Evolutionary conservation across 768 basidiomycete species (phyloP).

Genomic region (Pholiota molesta): DNA sequence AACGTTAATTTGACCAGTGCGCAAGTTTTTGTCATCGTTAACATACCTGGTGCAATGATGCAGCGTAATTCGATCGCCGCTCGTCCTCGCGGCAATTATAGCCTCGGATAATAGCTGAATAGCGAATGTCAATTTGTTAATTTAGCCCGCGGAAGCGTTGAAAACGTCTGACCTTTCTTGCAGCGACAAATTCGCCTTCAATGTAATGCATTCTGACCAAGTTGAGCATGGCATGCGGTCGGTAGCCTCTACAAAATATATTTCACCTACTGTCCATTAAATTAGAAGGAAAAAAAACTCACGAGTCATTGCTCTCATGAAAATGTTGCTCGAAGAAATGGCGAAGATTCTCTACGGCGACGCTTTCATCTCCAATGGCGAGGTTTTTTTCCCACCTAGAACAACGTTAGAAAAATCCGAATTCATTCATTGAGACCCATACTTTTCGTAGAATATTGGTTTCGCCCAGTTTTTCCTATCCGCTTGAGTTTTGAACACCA

Average conservation of each 20-base stretch:
- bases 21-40: neutral
- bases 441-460: conserved; percentile 63
- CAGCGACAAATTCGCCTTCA: conserved; percentile 67
- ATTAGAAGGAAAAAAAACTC: conserved; percentile 28
- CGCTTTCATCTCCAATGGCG: conserved; percentile 68
- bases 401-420: neutral
- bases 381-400: conserved; percentile 68
- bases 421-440: conserved; percentile 22
- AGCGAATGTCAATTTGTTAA: conserved; percentile 13
- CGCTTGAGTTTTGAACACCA: conserved; percentile 63
- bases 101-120: conserved; percentile 74
- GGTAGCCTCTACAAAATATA: conserved; percentile 56
- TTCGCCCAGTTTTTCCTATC: conserved; percentile 72
- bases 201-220: conserved; percentile 79
- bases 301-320: conserved; percentile 82
- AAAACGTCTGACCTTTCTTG: conserved; percentile 53
- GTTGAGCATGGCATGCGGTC: conserved; percentile 80
- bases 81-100: conserved; percentile 73
- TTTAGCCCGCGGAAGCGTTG: neutral
- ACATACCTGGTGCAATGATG: conserved; percentile 79
- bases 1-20: neutral
- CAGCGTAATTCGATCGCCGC: conserved; percentile 69
- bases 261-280: neutral
- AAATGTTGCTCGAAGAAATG: conserved; percentile 88
- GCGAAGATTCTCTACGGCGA: conserved; percentile 71